Evolutionary conservation across 805 yeast genomes (phyloP), one percentile per base, ranked within the genome.

Genomic region (Lachancea meyersii): DNA sequence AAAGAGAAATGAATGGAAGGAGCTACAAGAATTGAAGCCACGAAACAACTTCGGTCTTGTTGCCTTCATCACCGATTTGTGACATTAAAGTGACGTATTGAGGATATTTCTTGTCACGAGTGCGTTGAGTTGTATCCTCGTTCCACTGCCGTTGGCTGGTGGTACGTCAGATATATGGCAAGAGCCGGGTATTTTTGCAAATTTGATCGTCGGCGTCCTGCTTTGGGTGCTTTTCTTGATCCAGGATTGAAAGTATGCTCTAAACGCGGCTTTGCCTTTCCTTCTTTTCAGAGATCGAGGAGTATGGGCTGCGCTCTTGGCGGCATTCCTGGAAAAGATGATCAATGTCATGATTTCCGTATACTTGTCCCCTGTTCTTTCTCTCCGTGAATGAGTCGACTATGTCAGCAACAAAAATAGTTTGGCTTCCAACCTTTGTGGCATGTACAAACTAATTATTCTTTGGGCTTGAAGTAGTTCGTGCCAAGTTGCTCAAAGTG

Each of bases 121-220:
- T 20, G 69, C 72, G 2, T 65, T 80, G 26, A 81, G 80, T 11
- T 68, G 76, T 40, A 65, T 80, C 31, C 67, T 81, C 47, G 73
- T 73, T 27, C 86, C 87, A 4, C 70, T 81, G 46, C 79, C 86
- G 9, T 57, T 80, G 17, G 84, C 83, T 6, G 84, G 82, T 41
- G 82, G 82, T 35, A 51, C 57, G 30, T 34, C 55, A 1, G 49
- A 63, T 3, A 62, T 66, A 39, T 80, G 86, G 86, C 49, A 61
- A 42, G 63, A 63, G 43, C 82, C 72, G 8, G 59, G 71, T 24
- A 68, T 76, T 46, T 73, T 81, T 52, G 86, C 68, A 2, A 83
- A 83, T 3, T 58, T 80, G 32, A 79, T 77, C 18, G 50, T 80
- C 45, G 86, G 41, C 20, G 60, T 75, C 17, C 60, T 79, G 45